These are phyloP conservation scores for Oleoguttula mirabilis DNA, from an alignment of 495 filamentous ascomycete species.

Conservation along the genomic window DNA sequence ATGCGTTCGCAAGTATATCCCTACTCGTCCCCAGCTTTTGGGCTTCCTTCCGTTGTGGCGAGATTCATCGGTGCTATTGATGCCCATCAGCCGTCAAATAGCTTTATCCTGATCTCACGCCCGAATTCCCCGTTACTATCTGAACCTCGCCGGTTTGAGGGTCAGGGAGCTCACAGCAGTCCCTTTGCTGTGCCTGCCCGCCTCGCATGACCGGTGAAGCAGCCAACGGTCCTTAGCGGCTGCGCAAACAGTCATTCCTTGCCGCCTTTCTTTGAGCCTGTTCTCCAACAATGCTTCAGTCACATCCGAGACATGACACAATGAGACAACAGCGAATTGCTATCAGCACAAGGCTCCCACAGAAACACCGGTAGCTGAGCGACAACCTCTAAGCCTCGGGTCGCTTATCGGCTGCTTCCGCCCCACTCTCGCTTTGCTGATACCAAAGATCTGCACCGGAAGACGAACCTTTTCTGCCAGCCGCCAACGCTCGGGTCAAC, in stretches of 20 bases:
- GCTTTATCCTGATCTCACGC: background rate
- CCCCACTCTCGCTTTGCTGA: conserved; percentile 4
- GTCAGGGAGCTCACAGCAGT: background rate
- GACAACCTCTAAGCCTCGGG: conserved; percentile 6
- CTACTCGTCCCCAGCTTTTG: conserved; percentile 16
- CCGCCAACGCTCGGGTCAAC: background rate
- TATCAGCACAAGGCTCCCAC: background rate
- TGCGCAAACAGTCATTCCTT: conserved; percentile 18
- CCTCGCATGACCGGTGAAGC: conserved; percentile 17
- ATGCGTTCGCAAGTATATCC: conserved; percentile 13
- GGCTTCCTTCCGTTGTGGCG: conserved; percentile 5
- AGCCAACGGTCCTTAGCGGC: conserved; percentile 7
- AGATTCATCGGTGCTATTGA: conserved; percentile 3
- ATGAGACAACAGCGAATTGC: conserved; percentile 5
- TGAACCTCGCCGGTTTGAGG: background rate
- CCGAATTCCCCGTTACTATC: background rate
- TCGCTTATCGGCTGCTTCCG: background rate
- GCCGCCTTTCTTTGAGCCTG: conserved; percentile 7
- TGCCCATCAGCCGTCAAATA: conserved; percentile 6
- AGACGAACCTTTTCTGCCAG: no score
- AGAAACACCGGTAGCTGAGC: background rate
- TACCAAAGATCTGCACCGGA: no score
- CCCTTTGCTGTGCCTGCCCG: conserved; percentile 1
- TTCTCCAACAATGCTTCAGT: conserved; percentile 10
- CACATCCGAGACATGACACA: conserved; percentile 17